A percentile compares a stretch with the other conserved stretches of the same genome.
These are phyloP conservation scores for Fusarium torreyae DNA, from an alignment of 2,329 filamentous ascomycete species.

Conservation along the genomic window DNA sequence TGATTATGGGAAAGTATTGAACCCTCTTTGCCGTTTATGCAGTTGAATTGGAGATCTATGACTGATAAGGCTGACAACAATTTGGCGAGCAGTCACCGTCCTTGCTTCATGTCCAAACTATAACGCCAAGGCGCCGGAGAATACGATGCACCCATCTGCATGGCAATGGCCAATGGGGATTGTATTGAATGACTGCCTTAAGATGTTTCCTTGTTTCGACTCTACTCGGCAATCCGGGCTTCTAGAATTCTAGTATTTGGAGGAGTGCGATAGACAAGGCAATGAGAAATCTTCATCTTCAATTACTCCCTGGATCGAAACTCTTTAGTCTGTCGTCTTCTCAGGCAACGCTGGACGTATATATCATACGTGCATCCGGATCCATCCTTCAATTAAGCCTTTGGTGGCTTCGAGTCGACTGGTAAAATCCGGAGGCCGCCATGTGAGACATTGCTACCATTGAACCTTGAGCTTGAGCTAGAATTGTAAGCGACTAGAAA, in stretches of 20 bases:
- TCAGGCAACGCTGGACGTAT: background rate
- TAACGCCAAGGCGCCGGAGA: constrained; percentile 19
- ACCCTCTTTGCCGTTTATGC: no score
- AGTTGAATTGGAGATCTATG: background rate
- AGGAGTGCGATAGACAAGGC: background rate
- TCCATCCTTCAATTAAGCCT: background rate
- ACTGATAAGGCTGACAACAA: background rate
- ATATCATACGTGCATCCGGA: background rate
- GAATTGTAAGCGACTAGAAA: background rate
- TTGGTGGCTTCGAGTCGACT: background rate
- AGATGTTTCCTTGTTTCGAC: background rate
- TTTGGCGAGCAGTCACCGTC: background rate
- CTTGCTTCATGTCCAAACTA: background rate
- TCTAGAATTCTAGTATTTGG: background rate
- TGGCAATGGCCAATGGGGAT: background rate
- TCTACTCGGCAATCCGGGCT: background rate
- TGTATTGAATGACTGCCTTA: background rate
- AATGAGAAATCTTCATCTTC: background rate
- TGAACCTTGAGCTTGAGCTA: constrained; percentile 13
- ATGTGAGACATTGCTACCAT: background rate
- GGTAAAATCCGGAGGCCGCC: background rate
- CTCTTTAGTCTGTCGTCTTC: no score
- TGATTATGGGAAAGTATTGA: no score
- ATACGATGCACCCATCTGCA: constrained; percentile 22
- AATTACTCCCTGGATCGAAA: background rate